Percentiles rank a stretch among this genome's conserved stretches.
phyloP scores from a whole-genome alignment of 306 rosid genomes.

The Vigna reflexopilosa region DNA sequence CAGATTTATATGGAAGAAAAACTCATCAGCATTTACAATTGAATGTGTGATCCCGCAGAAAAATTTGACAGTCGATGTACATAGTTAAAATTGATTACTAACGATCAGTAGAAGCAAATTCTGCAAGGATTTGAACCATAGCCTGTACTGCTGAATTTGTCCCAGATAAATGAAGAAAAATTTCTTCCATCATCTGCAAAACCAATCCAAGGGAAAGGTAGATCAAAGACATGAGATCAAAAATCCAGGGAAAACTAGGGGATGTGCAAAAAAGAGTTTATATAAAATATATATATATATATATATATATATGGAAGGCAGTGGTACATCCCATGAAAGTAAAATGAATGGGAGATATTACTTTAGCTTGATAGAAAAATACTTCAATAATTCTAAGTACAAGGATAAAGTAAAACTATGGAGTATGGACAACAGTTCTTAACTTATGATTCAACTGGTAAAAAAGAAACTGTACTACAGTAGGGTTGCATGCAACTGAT shows the following conservation, averaged over 20 bases:
- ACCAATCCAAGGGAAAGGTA: conserved; percentile 47
- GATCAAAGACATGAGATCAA: conserved; percentile 8
- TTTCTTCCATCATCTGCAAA: conserved; percentile 95
- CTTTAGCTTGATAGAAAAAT: conserved; percentile 32
- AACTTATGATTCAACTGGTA: conserved; percentile 26
- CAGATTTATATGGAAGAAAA: conserved; percentile 45
- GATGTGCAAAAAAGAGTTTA: conserved; percentile 5
- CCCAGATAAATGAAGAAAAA: conserved; percentile 87
- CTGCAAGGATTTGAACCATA: conserved; percentile 96
- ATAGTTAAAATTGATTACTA: conserved; percentile 45
- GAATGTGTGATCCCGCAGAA: not conserved
- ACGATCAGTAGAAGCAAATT: conserved; percentile 91
- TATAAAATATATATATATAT: not conserved
- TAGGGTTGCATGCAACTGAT: conserved; percentile 17
- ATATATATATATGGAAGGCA: conserved; percentile 22
- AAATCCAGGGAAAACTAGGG: conserved; percentile 34
- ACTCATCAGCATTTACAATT: conserved; percentile 42
- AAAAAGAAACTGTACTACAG: conserved; percentile 8
- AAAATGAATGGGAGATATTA: conserved; percentile 21
- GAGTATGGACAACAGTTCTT: conserved; percentile 26
- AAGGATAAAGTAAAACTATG: conserved; percentile 31
- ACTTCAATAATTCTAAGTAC: conserved; percentile 10
- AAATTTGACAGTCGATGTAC: conserved; percentile 27
- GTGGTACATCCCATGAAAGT: conserved; percentile 16
- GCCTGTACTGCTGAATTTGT: conserved; percentile 79